phyloP scores from a whole-genome alignment of 495 filamentous ascomycete genomes.

The Echria macrotheca region DNA sequence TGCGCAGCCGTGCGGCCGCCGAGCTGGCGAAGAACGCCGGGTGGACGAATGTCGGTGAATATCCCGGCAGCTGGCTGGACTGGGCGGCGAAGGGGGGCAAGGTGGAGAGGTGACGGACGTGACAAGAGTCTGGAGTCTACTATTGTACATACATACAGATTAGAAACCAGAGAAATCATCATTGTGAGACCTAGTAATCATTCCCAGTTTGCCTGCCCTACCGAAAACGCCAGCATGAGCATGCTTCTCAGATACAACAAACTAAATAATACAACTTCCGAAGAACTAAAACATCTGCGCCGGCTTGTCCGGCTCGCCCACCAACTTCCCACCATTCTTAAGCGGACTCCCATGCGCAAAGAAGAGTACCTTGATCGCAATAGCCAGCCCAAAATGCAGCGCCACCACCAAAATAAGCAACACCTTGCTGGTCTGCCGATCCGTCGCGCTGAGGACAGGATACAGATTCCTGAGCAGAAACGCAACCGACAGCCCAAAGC shows the following conservation, averaged over 20 bases:
- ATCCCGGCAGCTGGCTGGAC: conserved; percentile 84
- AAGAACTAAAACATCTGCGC: conserved; percentile 23
- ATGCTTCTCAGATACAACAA: too few species aligned
- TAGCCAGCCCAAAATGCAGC: conserved; percentile 78
- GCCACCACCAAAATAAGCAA: conserved; percentile 76
- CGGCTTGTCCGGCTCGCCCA: too few species aligned
- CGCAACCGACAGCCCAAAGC: conserved; percentile 77
- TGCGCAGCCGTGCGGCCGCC: conserved; percentile 75
- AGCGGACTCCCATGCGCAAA: conserved; percentile 77
- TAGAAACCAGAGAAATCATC: neutral
- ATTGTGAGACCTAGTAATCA: too few species aligned
- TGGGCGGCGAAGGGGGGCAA: conserved; percentile 67
- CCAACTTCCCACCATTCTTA: conserved; percentile 44
- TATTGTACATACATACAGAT: neutral
- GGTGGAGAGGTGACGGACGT: conserved; percentile 44
- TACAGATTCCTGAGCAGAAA: conserved; percentile 92
- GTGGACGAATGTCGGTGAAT: conserved; percentile 71
- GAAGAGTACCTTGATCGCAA: conserved; percentile 94
- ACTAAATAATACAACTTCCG: neutral
- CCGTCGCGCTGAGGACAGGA: conserved; percentile 87
- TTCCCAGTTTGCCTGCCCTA: too few species aligned
- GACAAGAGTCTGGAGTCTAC: conserved; percentile 23
- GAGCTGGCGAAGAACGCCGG: conserved; percentile 71
- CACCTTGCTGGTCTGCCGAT: conserved; percentile 83
- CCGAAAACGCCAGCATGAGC: neutral